Evolutionary conservation across 2,329 filamentous ascomycete species (phyloP), one percentile per base, ranked within the genome.

Genomic region (Penicillium sp.): DNA sequence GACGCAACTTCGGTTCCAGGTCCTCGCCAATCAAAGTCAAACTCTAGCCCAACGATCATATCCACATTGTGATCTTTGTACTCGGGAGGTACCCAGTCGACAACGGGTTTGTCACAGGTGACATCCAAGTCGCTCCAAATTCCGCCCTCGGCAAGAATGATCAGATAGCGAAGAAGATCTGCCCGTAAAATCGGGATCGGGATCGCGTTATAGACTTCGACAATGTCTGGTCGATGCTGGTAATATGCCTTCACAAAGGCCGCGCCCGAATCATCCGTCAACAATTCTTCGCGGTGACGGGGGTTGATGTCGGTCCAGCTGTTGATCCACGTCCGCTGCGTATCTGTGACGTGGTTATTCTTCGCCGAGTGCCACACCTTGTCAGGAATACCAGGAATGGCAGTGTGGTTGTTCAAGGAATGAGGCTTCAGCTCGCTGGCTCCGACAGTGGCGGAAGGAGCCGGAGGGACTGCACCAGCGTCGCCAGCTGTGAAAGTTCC

Each of bases 91-190:
- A 74, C 58, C 69, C 69, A 73, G 1, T 65, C 51, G 5, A 55
- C 47, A 11, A 73, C 66, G 0, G 63, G 54, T 27, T 53, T 59
- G 45, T 67, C 60, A 47, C 66, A 70, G 3, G 52, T 53, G 4
- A 69, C 62, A 48, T 74, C 70, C 7, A 73, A 54, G 38, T 74
- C 72, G 26, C 60, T 68, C 64, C 67, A 74, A n/a, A 71, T 59
- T 1, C 72, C 72, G 1, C 71, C 72, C 41, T 73, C 56, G 4
- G 64, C 57, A 41, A 65, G 67, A 0, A 73, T 52, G n/a, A 73
- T 58, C 5, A 74, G 51, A 41, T 73, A 72, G 4, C 71, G 67
- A 5, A 74, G 58, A n/a, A 73, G 59, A 50, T 74, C 72, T 4
- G 70, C 71, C 47, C 66, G 65, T 18, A 73, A 53, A 33, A 73